Conservation (phyloP, 306 rosid species). For the Arachis stenosperma region DNA sequence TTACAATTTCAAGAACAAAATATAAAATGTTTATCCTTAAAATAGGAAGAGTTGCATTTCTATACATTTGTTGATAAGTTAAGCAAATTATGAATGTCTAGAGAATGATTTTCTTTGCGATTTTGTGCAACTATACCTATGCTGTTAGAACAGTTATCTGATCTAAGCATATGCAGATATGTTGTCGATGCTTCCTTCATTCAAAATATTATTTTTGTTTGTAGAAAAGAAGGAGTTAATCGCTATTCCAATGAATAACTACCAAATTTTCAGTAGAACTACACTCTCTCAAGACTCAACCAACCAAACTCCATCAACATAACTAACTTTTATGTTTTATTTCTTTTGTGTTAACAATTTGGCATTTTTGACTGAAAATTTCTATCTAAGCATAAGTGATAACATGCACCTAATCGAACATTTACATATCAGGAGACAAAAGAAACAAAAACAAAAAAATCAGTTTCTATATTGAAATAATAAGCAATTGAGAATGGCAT, state of each 20-base stretch:
- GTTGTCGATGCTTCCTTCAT: conserved; percentile 79
- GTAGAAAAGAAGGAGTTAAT: conserved; percentile 32
- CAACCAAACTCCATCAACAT: conserved; percentile 17
- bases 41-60: conserved; percentile 46
- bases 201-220: conserved; percentile 97
- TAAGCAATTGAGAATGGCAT: conserved; percentile 16
- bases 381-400: conserved; percentile 44
- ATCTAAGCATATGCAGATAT: conserved; percentile 51
- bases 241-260: conserved; percentile 20
- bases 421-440: conserved; percentile 45
- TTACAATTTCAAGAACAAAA: conserved; percentile 18
- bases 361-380: conserved; percentile 77
- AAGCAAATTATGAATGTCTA: conserved; percentile 78
- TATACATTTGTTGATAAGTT: conserved; percentile 63
- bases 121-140: conserved; percentile 43
- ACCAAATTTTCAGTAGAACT: conserved; percentile 10
- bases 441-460: conserved; percentile 2
- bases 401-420: conserved; percentile 48
- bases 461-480: conserved; percentile 11
- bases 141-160: conserved; percentile 49
- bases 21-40: conserved; percentile 46
- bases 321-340: conserved; percentile 42
- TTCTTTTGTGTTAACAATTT: conserved; percentile 52
- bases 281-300: conserved; percentile 19
- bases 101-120: conserved; percentile 56